phyloP scores from a whole-genome alignment of 208 protist genomes.

The Crithidia acanthocephali region DNA sequence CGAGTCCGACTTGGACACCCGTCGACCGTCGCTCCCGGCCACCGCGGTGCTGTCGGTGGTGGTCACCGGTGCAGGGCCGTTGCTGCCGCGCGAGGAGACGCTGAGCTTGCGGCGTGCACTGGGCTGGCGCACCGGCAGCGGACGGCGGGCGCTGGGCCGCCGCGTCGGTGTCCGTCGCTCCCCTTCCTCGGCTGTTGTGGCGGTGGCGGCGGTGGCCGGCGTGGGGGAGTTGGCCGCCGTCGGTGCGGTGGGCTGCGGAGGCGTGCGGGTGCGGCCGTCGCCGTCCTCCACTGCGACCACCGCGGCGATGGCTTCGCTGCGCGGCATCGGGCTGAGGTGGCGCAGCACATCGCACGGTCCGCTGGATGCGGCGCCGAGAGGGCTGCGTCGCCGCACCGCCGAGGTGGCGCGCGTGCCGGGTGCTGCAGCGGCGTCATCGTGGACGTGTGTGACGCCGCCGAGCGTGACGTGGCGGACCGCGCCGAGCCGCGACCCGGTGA shows the following conservation, averaged over 20 bases:
- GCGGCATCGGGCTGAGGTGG: background rate
- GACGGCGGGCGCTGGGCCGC: conserved; percentile 3
- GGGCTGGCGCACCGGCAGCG: background rate
- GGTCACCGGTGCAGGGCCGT: background rate
- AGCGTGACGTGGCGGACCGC: conserved; percentile 9
- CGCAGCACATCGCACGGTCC: background rate
- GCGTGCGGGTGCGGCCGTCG: background rate
- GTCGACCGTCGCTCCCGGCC: background rate
- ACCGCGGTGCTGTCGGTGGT: background rate
- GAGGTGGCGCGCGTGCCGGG: background rate
- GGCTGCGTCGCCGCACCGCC: conserved; percentile 8
- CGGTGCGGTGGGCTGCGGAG: background rate
- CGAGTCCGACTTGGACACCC: background rate
- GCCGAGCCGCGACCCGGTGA: conserved; percentile 2
- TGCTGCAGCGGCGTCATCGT: background rate
- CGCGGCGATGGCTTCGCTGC: too few relatives aligned
- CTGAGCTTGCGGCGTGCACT: conserved; percentile 3
- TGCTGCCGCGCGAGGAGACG: background rate
- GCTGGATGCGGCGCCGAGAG: background rate
- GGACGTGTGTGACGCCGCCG: background rate
- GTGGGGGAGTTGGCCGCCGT: background rate
- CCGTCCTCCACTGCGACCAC: background rate
- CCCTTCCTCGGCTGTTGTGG: background rate
- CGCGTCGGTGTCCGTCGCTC: background rate
- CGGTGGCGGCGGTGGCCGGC: background rate